Evolutionary conservation across 1,284 basidiomycete species (phyloP), one percentile per base, ranked within the genome.

Genomic region (Golubevia pallescens): DNA sequence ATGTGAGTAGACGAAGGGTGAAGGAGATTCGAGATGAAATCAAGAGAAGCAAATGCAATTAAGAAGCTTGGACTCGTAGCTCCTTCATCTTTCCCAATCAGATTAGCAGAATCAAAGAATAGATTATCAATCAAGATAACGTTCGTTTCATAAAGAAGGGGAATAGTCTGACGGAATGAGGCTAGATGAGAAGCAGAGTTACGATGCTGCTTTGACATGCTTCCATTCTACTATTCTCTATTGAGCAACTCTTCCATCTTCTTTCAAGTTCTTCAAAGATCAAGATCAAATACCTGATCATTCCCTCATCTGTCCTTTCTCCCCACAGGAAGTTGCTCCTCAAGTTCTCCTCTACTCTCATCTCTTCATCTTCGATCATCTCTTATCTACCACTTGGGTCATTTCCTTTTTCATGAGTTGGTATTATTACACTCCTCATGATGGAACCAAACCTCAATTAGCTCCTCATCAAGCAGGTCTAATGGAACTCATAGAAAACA

Each of bases 311-410:
- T 53, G 21, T 48, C n/a, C 24, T 60, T 14, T 60, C 7, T 61
- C 58, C 66, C 55, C 55, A 58, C 87, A 97, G 94, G 95, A 97
- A 88, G 90, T 94, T 73, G 88, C 94, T 1, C 91, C 91, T 73
- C 90, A 92, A 68, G 91, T 92, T 3, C 89, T 97, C 32, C 92
- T 93, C 77, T 95, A 97, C 82, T 93, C 96, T 0, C 95, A 99
- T 85, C 87, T 95, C 24, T 98, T 95, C 87, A 90, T 93, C 65
- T 89, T 93, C 61, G 96, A 99, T 87, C 95, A 99, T 86, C 86
- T 97, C 70, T 88, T 99, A 74, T 93, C 92, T n/a, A 94, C 94
- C 0, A 88, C 92, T 3, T 98, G 94, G 92, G 95, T 94, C 32
- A 89, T 93, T 61, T 92, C 93, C 83, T 99, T 99, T 78, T 93